Percentiles rank a stretch among this genome's conserved stretches.
These are phyloP conservation scores for Lycium barbarum DNA, from an alignment of 257 asterid species.

Conservation along the genomic window DNA sequence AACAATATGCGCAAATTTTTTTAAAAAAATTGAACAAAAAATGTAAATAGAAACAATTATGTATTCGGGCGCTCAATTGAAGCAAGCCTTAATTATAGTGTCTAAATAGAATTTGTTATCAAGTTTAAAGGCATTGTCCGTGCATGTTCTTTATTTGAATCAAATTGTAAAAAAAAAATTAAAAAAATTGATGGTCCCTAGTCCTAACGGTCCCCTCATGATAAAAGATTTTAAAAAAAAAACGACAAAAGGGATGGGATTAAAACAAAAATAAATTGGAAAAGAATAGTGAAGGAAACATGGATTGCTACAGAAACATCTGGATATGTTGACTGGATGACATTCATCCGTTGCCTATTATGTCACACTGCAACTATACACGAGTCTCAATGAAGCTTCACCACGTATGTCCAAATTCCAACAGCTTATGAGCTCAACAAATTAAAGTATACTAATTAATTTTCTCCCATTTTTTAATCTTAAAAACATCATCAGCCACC, in stretches of 20 bases:
- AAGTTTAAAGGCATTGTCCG: no score
- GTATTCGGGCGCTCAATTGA: no score
- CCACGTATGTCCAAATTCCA: neutral
- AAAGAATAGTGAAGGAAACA: neutral
- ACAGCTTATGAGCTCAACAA: neutral
- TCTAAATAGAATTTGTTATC: no score
- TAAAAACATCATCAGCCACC: constrained; percentile 7
- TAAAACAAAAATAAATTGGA: neutral
- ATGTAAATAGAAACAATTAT: no score
- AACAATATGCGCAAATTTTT: no score
- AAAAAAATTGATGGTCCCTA: neutral
- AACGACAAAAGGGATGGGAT: neutral
- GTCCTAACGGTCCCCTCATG: neutral
- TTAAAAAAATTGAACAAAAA: no score
- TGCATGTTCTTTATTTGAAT: no score
- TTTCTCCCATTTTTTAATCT: neutral
- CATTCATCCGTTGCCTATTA: neutral
- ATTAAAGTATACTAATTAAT: neutral
- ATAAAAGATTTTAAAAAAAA: neutral
- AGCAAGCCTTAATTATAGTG: no score
- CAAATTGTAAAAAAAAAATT: no score
- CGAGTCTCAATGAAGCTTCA: constrained; percentile 1
- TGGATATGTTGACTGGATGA: constrained; percentile 10
- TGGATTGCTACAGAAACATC: constrained; percentile 8
- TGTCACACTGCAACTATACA: constrained; percentile 1